Percentiles rank a stretch among this genome's conserved stretches.
Evolutionary conservation across 306 rosid species (phyloP).

Genomic region (Inga laurina): DNA sequence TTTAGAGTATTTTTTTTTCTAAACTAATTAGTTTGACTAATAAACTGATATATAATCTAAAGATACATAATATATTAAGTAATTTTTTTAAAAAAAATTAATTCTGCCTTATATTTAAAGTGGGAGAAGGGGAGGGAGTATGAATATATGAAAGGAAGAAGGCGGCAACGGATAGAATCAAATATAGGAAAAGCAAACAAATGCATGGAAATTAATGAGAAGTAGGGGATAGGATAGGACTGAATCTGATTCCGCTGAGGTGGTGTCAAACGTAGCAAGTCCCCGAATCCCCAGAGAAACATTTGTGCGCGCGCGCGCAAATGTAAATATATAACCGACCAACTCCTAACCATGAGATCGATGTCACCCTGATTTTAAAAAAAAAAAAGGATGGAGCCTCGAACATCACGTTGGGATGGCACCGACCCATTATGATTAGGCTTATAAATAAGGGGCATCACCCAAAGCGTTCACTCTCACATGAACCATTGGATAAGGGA

Average conservation of each 20-base stretch:
- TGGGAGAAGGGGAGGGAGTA: too few species aligned
- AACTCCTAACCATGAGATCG: background rate
- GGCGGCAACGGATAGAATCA: background rate
- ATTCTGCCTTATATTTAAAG: too few species aligned
- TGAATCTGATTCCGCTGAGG: background rate
- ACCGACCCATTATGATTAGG: background rate
- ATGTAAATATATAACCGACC: background rate
- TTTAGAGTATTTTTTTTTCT: too few species aligned
- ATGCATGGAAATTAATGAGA: background rate
- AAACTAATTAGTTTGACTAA: too few species aligned
- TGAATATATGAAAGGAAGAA: background rate
- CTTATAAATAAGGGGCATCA: background rate
- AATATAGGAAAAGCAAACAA: background rate
- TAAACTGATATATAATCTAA: too few species aligned
- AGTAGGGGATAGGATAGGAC: background rate
- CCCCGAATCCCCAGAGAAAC: background rate
- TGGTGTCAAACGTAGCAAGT: background rate
- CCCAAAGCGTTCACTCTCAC: background rate
- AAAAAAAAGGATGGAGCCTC: background rate
- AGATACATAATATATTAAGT: background rate
- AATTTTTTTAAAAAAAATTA: too few species aligned
- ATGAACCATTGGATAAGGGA: background rate
- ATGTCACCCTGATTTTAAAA: background rate
- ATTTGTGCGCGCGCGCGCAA: background rate
- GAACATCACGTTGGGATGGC: background rate